phyloP scores from a whole-genome alignment of 306 rosid species.

The Hippophae gyantsensis region DNA sequence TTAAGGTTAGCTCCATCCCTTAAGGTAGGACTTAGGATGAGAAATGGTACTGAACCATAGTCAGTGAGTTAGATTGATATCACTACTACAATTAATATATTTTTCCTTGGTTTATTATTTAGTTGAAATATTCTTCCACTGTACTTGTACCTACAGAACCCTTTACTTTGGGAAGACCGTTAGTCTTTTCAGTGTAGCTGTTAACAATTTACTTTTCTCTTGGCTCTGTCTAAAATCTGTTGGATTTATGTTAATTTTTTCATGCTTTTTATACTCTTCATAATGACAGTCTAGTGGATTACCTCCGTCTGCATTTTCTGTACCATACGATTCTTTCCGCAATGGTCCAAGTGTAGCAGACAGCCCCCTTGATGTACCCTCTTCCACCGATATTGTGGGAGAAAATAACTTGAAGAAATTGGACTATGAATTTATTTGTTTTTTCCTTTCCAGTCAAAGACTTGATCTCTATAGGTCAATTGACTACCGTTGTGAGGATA shows the following conservation, averaged over 20 bases:
- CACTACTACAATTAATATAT: neutral
- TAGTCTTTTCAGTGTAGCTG: neutral
- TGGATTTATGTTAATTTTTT: neutral
- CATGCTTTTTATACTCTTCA: conserved; percentile 19
- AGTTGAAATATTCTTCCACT: neutral
- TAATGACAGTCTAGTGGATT: conserved; percentile 92
- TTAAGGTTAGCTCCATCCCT: conserved; percentile 42
- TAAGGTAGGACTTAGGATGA: too few relatives aligned
- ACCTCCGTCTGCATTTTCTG: conserved; percentile 89
- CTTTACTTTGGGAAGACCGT: neutral
- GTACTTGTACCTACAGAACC: neutral
- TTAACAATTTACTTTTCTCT: neutral
- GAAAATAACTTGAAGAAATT: conserved; percentile 44
- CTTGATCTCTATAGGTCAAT: conserved; percentile 63
- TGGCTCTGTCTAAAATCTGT: neutral
- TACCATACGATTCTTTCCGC: conserved; percentile 75
- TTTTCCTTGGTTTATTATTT: neutral
- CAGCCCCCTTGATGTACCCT: conserved; percentile 28
- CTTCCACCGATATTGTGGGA: conserved; percentile 21
- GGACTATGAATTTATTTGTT: conserved; percentile 66
- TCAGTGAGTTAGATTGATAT: too few relatives aligned
- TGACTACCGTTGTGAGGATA: conserved; percentile 84
- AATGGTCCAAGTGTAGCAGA: conserved; percentile 32
- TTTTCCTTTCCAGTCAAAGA: conserved; percentile 77
- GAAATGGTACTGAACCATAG: too few relatives aligned